phyloP scores from a whole-genome alignment of 306 rosid genomes.

The Carpinus viminea region DNA sequence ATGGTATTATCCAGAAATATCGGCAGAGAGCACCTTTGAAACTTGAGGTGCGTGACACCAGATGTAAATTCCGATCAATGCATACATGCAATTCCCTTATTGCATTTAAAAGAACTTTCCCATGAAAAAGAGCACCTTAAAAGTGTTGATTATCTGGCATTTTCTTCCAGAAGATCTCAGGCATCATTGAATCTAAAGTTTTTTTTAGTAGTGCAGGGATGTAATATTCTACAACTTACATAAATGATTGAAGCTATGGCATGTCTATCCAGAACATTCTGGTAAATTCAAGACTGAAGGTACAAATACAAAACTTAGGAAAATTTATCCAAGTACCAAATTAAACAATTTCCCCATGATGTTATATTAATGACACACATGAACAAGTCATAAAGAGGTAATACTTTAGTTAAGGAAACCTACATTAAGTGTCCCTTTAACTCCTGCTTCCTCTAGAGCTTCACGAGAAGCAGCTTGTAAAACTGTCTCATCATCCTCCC shows the following conservation, averaged over 20 bases:
- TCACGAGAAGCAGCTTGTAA: slow-evolving; percentile 85
- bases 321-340: neutral
- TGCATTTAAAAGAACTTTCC: neutral
- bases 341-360: slow-evolving; percentile 5
- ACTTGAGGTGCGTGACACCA: neutral
- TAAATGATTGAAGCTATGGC: neutral
- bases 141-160: neutral
- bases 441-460: slow-evolving; percentile 92
- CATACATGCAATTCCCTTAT: neutral
- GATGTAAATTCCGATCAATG: neutral
- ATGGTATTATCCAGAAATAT: neutral
- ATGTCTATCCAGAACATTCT: slow-evolving; percentile 6
- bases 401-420: slow-evolving; percentile 36
- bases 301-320: neutral
- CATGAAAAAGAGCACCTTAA: neutral
- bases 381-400: slow-evolving; percentile 5
- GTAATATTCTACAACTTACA: neutral
- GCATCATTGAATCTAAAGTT: neutral
- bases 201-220: slow-evolving; percentile 1
- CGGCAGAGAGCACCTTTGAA: neutral
- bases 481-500: slow-evolving; percentile 89
- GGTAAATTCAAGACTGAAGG: slow-evolving; percentile 1
- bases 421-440: slow-evolving; percentile 71
- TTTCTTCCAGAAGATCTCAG: neutral
- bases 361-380: slow-evolving; percentile 1